Evolutionary conservation across 768 basidiomycete species (phyloP).

Genomic region (Kondoa subrosea): DNA sequence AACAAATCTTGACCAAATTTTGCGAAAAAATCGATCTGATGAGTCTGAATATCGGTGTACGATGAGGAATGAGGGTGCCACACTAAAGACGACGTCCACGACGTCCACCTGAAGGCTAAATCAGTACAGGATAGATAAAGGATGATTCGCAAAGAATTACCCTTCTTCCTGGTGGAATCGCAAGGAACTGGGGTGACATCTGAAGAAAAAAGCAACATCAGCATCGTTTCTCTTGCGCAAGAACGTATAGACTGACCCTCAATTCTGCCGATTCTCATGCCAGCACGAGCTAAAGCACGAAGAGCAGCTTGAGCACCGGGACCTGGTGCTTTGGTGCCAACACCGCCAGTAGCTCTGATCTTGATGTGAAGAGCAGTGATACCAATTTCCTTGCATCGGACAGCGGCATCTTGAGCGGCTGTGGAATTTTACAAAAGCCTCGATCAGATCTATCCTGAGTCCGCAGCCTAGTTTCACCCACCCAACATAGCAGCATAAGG

Average conservation of each 20-base stretch:
- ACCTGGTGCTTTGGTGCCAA: slow-evolving; percentile 96
- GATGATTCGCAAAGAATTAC: slow-evolving; percentile 42
- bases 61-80: neutral
- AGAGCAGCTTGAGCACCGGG: slow-evolving; percentile 97
- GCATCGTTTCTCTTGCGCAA: neutral
- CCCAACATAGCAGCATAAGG: slow-evolving; percentile 29
- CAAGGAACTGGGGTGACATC: slow-evolving; percentile 96
- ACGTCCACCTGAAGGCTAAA: slow-evolving; percentile 8
- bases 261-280: slow-evolving; percentile 94
- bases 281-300: slow-evolving; percentile 91
- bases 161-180: slow-evolving; percentile 95
- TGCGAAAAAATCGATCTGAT: neutral
- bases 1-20: neutral
- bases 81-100: slow-evolving; percentile 19
- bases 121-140: neutral
- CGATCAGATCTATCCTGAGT: too few relatives aligned
- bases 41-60: neutral
- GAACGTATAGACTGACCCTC: slow-evolving; percentile 35
- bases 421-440: too few relatives aligned
- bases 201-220: slow-evolving; percentile 17
- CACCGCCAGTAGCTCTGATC: slow-evolving; percentile 91
- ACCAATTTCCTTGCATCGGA: slow-evolving; percentile 93
- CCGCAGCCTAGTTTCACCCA: too few relatives aligned
- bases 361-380: slow-evolving; percentile 98
- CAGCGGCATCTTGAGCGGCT: slow-evolving; percentile 89